Base-by-base conservation (phyloP, 345 rosid genomes). In the Raphanus raphanistrum region DNA sequence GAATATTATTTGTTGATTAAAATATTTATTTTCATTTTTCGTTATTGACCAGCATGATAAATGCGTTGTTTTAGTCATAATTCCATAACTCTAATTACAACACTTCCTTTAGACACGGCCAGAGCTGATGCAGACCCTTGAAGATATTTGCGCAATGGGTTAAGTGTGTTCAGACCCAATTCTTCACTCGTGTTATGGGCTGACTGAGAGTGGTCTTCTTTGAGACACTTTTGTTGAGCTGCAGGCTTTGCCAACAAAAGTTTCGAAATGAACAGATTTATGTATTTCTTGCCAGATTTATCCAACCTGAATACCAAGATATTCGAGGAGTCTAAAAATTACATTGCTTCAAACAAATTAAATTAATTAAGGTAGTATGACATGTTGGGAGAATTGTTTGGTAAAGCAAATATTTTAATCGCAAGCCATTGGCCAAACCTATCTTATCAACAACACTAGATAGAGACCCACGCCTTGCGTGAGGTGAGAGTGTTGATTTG, bases 381-480 rank as follows among this genome's bases (percentile, higher is more conserved):
- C 21, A 55, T 54, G 50, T 70, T 6, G 28, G 27, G 73, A 32
- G 21, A 70, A 70, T 16, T 36, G 64, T 55, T 41, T 38, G 13
- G 63, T 60, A 16, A 43, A 32, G 16, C 29, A 76, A 45, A 32
- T 76, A 68, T 68, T 52, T 45, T 63, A 70, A 35, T 52, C 63
- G 33, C 70, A 63, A 70, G 31, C 21, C 67, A 71, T 71, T 65
- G 72, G 76, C 81, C 76, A 72, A 72, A 78, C 72, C 76, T 3
- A 71, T 71, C 62, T 78, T 78, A 58, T 78, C 68, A 62, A 32
- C 29, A 77, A 78, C 68, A 58, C 21, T 21, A 21, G 21, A 21
- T 21, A 21, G 21, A 21, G 21, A 21, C 1, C 21, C 21, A 21
- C 1, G 21, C 21, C 21, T 21, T 21, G 1, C 21, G 21, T 21